Evolutionary conservation across 2,329 filamentous ascomycete species (phyloP).

Genomic region (Amauroascus verrucosus): DNA sequence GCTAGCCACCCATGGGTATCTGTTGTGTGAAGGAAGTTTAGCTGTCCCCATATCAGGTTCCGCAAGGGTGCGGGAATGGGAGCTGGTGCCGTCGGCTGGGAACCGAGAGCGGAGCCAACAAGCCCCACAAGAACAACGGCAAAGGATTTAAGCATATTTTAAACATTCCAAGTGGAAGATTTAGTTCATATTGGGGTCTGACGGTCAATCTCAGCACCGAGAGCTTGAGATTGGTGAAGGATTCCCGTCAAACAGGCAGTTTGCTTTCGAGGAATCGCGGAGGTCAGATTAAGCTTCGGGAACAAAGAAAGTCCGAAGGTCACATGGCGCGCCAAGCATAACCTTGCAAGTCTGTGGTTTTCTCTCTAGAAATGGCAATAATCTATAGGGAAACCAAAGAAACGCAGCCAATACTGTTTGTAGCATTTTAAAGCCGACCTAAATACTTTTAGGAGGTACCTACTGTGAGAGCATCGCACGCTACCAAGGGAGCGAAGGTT

Average conservation of each 20-base stretch:
- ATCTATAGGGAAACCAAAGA: too few species aligned
- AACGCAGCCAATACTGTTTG: too few species aligned
- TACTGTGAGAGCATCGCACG: too few species aligned
- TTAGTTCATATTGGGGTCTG: background rate
- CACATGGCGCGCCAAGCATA: background rate
- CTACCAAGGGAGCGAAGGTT: too few species aligned
- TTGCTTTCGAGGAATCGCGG: background rate
- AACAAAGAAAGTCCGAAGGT: background rate
- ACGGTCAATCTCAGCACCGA: background rate
- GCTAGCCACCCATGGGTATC: constrained; percentile 94
- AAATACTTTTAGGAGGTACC: too few species aligned
- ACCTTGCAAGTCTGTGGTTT: too few species aligned
- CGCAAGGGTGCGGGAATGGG: constrained; percentile 74
- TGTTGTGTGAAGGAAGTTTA: constrained; percentile 96
- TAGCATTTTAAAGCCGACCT: too few species aligned
- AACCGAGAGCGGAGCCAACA: constrained; percentile 29
- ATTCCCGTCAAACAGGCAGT: too few species aligned
- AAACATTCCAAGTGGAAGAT: background rate
- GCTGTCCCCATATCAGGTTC: constrained; percentile 77
- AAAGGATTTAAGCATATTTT: constrained; percentile 14
- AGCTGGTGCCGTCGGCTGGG: constrained; percentile 69
- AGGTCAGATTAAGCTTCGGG: background rate
- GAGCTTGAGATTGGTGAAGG: background rate
- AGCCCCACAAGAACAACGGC: constrained; percentile 17
- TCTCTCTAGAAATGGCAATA: too few species aligned